These are phyloP conservation scores for Macroventuria anomochaeta DNA, from an alignment of 2,329 filamentous ascomycete genomes.

Conservation along the genomic window DNA sequence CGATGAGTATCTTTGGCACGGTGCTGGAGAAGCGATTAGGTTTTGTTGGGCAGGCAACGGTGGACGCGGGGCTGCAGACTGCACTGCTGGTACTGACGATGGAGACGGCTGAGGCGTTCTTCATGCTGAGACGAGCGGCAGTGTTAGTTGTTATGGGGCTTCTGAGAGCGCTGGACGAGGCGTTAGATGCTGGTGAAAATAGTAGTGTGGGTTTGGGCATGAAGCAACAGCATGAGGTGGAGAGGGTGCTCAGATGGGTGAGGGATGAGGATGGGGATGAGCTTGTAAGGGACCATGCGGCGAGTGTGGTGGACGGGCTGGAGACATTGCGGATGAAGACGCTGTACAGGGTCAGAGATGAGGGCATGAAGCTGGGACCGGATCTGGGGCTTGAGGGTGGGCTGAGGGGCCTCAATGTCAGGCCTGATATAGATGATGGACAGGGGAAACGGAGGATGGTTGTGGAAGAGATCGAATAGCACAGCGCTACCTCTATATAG, in stretches of 20 bases:
- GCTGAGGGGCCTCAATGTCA: slow-evolving; percentile 56
- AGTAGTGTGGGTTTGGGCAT: slow-evolving; percentile 59
- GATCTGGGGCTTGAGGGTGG: slow-evolving; percentile 44
- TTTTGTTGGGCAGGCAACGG: slow-evolving; percentile 49
- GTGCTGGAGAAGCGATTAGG: slow-evolving; percentile 62
- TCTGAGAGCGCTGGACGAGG: slow-evolving; percentile 64
- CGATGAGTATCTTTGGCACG: slow-evolving; percentile 68
- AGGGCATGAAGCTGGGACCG: slow-evolving; percentile 27
- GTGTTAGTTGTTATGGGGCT: slow-evolving; percentile 69
- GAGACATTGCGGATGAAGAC: slow-evolving; percentile 66
- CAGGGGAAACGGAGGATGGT: slow-evolving; percentile 42
- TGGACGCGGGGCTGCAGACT: slow-evolving; percentile 64
- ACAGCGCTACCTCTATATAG: slow-evolving; percentile 12
- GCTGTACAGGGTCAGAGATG: slow-evolving; percentile 52
- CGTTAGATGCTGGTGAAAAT: slow-evolving; percentile 46
- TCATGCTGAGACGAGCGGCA: slow-evolving; percentile 71
- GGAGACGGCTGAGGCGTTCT: slow-evolving; percentile 66
- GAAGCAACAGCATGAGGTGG: slow-evolving; percentile 66
- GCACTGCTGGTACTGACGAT: slow-evolving; percentile 67
- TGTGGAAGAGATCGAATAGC: slow-evolving; percentile 67
- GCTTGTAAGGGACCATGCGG: slow-evolving; percentile 70
- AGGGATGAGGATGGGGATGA: slow-evolving; percentile 70
- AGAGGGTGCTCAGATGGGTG: slow-evolving; percentile 68
- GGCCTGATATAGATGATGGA: slow-evolving; percentile 30
- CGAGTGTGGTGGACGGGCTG: slow-evolving; percentile 70